Evolutionary conservation across 306 rosid species (phyloP).

Genomic region (Ziziphus jujuba): DNA sequence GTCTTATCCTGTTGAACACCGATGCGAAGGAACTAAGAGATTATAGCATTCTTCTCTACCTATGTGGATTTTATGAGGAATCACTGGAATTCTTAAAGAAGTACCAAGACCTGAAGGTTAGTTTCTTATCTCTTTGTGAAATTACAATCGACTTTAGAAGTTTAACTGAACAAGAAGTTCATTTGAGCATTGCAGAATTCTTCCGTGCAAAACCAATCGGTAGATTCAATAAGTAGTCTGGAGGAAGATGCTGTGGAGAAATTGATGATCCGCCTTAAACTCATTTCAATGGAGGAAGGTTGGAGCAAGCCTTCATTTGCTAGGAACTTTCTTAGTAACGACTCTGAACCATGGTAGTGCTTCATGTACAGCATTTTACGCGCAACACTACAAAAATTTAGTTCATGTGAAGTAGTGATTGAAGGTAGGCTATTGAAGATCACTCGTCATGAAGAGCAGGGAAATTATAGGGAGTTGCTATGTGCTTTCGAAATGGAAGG

Average conservation of each 20-base stretch:
- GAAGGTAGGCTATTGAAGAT: not conserved
- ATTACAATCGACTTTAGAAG: not conserved
- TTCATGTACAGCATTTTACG: constrained; percentile 7
- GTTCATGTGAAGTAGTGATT: not conserved
- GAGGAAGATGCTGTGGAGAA: constrained; percentile 76
- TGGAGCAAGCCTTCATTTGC: constrained; percentile 56
- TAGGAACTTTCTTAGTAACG: constrained; percentile 60
- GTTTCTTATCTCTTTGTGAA: constrained; percentile 4
- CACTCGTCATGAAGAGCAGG: too few species aligned
- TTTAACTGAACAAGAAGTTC: constrained; percentile 6
- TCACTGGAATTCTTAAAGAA: constrained; percentile 58
- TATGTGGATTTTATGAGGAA: constrained; percentile 72
- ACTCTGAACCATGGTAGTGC: constrained; percentile 80
- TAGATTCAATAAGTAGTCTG: constrained; percentile 25
- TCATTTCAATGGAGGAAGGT: constrained; percentile 73
- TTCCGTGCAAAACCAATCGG: constrained; percentile 26
- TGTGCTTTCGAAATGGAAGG: too few species aligned
- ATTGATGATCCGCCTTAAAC: constrained; percentile 64
- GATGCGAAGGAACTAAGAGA: constrained; percentile 77
- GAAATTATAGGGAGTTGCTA: too few species aligned
- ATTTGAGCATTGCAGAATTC: constrained; percentile 43
- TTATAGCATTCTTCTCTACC: constrained; percentile 90
- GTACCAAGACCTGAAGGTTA: constrained; percentile 60
- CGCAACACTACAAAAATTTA: not conserved
- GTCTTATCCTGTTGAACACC: constrained; percentile 68